Evolutionary conservation across 495 filamentous ascomycete genomes (phyloP).

Genomic region (Penicilliopsis zonata): DNA sequence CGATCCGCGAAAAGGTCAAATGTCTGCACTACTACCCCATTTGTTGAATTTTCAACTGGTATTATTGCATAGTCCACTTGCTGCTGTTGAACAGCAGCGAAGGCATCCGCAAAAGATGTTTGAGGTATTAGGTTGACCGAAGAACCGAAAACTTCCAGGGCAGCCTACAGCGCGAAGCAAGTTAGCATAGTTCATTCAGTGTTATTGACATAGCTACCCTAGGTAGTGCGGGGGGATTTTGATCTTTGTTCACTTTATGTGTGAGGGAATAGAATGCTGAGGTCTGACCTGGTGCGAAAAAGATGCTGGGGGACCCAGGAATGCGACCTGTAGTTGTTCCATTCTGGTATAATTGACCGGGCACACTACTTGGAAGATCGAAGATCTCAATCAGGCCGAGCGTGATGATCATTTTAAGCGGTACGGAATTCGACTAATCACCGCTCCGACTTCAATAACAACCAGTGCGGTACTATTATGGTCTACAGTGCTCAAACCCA

Average conservation of each 20-base stretch:
- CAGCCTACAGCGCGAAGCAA: slow-evolving; percentile 41
- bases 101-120: slow-evolving; percentile 56
- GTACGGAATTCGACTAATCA: no score
- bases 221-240: background rate
- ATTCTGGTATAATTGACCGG: no score
- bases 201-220: no score
- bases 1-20: slow-evolving; percentile 81
- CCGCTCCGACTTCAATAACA: no score
- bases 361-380: no score
- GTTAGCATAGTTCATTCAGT: background rate
- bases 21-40: slow-evolving; percentile 80
- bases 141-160: slow-evolving; percentile 47
- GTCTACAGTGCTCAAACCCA: no score
- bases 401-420: no score
- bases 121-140: slow-evolving; percentile 44
- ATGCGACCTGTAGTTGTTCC: slow-evolving; percentile 46
- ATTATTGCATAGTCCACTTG: slow-evolving; percentile 62
- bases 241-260: background rate
- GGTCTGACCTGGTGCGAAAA: slow-evolving; percentile 80
- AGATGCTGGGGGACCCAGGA: slow-evolving; percentile 70
- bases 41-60: slow-evolving; percentile 92
- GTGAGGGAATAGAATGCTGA: background rate
- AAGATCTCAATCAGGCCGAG: no score
- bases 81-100: slow-evolving; percentile 59
- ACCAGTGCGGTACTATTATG: no score